Percentiles rank a stretch among this genome's conserved stretches.
Evolutionary conservation across 169 alveolate species (phyloP).

Genomic region (Plasmodium vivax): DNA sequence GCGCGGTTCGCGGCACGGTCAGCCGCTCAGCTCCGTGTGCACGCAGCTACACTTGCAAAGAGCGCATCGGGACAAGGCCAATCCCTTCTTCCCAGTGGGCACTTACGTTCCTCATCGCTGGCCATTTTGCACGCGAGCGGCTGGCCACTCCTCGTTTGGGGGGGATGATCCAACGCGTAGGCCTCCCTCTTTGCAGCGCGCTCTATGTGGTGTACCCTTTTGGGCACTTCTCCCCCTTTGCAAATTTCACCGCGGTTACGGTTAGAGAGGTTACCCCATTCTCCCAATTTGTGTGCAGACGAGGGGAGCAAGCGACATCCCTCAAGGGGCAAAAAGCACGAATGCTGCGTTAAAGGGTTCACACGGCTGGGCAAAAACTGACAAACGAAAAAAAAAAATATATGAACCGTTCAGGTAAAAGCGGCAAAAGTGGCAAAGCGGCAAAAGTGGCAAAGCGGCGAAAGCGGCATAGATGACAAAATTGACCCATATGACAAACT

Average conservation of each 20-base stretch:
- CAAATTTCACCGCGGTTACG: neutral
- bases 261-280: neutral
- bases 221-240: neutral
- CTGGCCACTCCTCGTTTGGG: neutral
- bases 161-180: neutral
- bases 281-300: neutral
- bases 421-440: neutral
- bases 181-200: neutral
- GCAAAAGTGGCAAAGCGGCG: neutral
- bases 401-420: neutral
- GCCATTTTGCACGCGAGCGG: neutral
- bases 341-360: neutral
- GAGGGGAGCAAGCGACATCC: neutral
- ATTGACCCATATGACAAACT: neutral
- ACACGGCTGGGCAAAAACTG: neutral
- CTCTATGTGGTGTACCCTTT: neutral
- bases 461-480: neutral
- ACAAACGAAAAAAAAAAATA: neutral
- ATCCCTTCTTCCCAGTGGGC: neutral
- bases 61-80: neutral
- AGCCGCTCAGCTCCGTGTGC: neutral
- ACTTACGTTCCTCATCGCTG: neutral
- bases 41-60: neutral
- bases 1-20: too few species aligned
- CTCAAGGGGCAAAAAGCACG: neutral